Percentiles rank a stretch among this genome's conserved stretches.
Evolutionary conservation across 345 rosid genomes (phyloP).

Genomic region (Gossypium mustelinum): DNA sequence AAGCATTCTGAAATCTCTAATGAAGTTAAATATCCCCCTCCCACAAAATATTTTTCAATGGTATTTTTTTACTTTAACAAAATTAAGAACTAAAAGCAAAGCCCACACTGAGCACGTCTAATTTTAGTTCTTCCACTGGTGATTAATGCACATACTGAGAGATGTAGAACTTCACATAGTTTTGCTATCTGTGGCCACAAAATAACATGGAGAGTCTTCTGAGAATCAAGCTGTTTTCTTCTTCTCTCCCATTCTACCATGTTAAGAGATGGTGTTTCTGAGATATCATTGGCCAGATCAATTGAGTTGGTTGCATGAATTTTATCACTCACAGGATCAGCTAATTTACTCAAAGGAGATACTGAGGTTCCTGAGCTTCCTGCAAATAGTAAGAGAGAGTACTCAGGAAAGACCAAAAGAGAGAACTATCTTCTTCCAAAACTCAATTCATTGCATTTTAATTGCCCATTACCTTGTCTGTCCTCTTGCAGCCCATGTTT

Average conservation of each 20-base stretch:
- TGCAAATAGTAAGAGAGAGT: neutral
- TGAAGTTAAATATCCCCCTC: neutral
- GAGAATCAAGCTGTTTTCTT: conserved; percentile 41
- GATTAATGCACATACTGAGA: conserved; percentile 49
- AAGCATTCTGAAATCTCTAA: neutral
- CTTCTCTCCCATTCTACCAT: conserved; percentile 30
- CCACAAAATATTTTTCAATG: neutral
- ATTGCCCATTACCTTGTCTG: conserved; percentile 10
- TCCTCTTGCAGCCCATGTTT: neutral
- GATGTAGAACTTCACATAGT: conserved; percentile 58
- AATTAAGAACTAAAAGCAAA: neutral
- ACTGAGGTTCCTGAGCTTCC: neutral
- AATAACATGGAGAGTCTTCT: conserved; percentile 51
- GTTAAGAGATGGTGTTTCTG: conserved; percentile 32
- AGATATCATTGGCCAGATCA: conserved; percentile 10
- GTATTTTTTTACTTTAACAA: neutral
- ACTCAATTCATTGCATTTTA: neutral
- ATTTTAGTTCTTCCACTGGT: conserved; percentile 19
- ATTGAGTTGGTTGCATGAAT: neutral
- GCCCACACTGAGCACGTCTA: neutral
- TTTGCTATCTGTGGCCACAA: conserved; percentile 58
- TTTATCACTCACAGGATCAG: neutral
- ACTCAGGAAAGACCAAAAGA: neutral
- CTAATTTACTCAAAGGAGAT: neutral
- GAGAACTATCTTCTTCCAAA: neutral